phyloP scores from a whole-genome alignment of 1,284 basidiomycete species.

The Malassezia psittaci region DNA sequence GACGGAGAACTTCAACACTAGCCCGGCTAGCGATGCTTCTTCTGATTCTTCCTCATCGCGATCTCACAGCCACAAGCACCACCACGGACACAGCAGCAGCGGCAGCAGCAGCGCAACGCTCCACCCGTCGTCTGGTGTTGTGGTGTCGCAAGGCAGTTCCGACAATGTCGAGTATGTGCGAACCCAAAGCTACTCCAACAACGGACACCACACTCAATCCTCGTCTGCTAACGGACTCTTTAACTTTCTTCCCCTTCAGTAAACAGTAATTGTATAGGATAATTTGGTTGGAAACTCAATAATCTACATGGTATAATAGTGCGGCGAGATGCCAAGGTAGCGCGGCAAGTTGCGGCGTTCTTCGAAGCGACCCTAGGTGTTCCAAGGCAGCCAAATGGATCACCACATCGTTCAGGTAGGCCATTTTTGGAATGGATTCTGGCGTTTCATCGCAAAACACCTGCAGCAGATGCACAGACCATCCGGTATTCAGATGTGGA shows the following conservation, averaged over 20 bases:
- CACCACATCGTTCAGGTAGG: slow-evolving; percentile 2
- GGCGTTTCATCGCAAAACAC: neutral
- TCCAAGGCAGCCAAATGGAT: slow-evolving; percentile 8
- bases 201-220: neutral
- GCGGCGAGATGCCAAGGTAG: slow-evolving; percentile 14
- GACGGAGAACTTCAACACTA: too few relatives aligned
- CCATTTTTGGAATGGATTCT: neutral
- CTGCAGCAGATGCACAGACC: slow-evolving; percentile 9
- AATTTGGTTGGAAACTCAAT: neutral
- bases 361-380: neutral
- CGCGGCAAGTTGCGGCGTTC: neutral
- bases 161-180: neutral
- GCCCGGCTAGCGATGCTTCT: too few relatives aligned
- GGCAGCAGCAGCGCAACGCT: neutral
- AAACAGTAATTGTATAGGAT: neutral
- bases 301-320: neutral
- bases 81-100: neutral
- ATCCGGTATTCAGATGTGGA: neutral
- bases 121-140: neutral
- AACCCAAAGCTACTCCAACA: neutral
- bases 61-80: neutral
- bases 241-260: neutral
- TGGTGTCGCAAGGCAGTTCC: slow-evolving; percentile 13
- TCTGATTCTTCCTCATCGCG: too few relatives aligned
- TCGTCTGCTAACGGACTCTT: neutral